Conservation (phyloP, 148 eudicot genomes). For the Rhododendron griersonianum region DNA sequence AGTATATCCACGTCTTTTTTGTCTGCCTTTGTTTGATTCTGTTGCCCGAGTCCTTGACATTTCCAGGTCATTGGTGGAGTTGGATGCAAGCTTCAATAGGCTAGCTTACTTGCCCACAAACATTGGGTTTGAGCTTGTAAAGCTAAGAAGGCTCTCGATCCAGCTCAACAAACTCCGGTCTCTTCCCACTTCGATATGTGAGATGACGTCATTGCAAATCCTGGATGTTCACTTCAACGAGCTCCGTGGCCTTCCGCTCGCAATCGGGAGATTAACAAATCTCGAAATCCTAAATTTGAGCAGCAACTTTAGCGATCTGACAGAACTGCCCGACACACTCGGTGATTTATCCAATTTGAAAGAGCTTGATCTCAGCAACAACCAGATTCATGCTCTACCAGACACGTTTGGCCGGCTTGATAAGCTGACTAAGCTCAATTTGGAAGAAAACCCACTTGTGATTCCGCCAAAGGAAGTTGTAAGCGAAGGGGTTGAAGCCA, state of each 20-base stretch:
- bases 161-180: slow-evolving; percentile 78
- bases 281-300: slow-evolving; percentile 66
- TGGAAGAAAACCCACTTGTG: slow-evolving; percentile 75
- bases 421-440: slow-evolving; percentile 59
- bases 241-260: slow-evolving; percentile 68
- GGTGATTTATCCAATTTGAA: slow-evolving; percentile 62
- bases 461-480: slow-evolving; percentile 74
- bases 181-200: slow-evolving; percentile 86
- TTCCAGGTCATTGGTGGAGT: slow-evolving; percentile 77
- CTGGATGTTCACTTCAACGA: slow-evolving; percentile 87
- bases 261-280: slow-evolving; percentile 62
- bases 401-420: slow-evolving; percentile 66
- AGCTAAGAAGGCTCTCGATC: slow-evolving; percentile 53
- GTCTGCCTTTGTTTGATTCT: not conserved
- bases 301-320: slow-evolving; percentile 84
- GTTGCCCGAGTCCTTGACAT: not conserved
- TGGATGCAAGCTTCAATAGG: slow-evolving; percentile 79
- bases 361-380: slow-evolving; percentile 86
- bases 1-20: not conserved
- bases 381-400: slow-evolving; percentile 84
- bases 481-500: slow-evolving; percentile 57
- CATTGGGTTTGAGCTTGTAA: slow-evolving; percentile 66
- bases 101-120: slow-evolving; percentile 81
- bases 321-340: slow-evolving; percentile 68
- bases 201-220: slow-evolving; percentile 61